Evolutionary conservation across 2,329 filamentous ascomycete species (phyloP).

Genomic region (Neoascochyta sp.): DNA sequence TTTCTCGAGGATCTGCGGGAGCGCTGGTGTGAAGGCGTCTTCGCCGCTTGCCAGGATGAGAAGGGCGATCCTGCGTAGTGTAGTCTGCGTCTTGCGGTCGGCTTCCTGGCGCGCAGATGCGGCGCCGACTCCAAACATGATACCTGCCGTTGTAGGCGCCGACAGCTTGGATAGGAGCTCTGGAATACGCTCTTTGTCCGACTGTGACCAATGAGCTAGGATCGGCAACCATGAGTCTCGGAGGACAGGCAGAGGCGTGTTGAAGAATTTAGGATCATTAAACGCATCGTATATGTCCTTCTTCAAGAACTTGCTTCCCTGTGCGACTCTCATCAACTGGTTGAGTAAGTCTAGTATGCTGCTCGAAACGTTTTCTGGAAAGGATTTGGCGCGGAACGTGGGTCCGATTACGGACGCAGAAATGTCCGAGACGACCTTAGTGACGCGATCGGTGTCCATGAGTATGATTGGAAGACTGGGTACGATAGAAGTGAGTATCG

Average conservation of each 20-base stretch:
- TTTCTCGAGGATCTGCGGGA: constrained; percentile 73
- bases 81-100: constrained; percentile 87
- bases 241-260: constrained; percentile 62
- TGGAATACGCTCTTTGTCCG: constrained; percentile 82
- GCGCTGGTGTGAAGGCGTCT: constrained; percentile 76
- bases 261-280: constrained; percentile 83
- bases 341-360: constrained; percentile 70
- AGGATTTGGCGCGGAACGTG: constrained; percentile 75
- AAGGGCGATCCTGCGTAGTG: constrained; percentile 75
- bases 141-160: constrained; percentile 85
- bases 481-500: constrained; percentile 73
- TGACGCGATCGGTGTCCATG: constrained; percentile 78
- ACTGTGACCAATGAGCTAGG: constrained; percentile 75
- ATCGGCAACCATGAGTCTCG: constrained; percentile 76
- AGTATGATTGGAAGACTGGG: constrained; percentile 79
- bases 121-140: constrained; percentile 97
- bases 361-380: constrained; percentile 77
- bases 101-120: constrained; percentile 91
- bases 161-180: constrained; percentile 77
- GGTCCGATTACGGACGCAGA: constrained; percentile 80
- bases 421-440: constrained; percentile 72
- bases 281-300: constrained; percentile 91
- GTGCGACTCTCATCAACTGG: constrained; percentile 71
- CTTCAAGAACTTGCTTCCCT: constrained; percentile 84
- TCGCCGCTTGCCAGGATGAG: constrained; percentile 71